Evolutionary conservation across 148 eudicot genomes (phyloP).

Genomic region (Rhododendron griersonianum): DNA sequence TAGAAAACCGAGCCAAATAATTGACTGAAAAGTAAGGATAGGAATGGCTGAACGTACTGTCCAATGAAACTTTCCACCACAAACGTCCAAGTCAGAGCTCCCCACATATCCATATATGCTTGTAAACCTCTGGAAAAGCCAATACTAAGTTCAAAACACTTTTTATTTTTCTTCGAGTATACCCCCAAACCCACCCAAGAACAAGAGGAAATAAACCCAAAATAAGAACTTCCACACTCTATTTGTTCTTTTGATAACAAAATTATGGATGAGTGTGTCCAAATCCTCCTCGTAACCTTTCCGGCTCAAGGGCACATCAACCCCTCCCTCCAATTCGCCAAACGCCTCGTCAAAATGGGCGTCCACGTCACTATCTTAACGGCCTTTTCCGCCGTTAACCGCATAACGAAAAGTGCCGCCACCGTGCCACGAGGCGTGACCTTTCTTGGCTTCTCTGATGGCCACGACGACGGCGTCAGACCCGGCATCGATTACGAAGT

Average conservation of each 20-base stretch:
- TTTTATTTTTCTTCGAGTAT: background rate
- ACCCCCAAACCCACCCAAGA: background rate
- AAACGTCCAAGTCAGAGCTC: background rate
- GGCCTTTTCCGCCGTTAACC: slow-evolving; percentile 15
- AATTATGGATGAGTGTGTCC: background rate
- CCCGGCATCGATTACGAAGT: background rate
- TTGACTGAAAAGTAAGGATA: background rate
- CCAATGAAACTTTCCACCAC: background rate
- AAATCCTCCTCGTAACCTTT: slow-evolving; percentile 28
- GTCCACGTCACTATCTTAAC: slow-evolving; percentile 41
- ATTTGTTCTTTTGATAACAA: background rate
- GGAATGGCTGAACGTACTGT: background rate
- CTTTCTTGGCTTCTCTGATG: slow-evolving; percentile 26
- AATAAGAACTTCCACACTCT: background rate
- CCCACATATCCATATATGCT: background rate
- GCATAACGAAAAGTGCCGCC: background rate
- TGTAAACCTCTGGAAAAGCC: background rate
- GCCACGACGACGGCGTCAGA: slow-evolving; percentile 22
- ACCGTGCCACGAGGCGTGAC: background rate
- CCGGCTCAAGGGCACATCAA: slow-evolving; percentile 56
- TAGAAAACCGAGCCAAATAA: too few relatives aligned
- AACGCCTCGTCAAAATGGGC: slow-evolving; percentile 29
- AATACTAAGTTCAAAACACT: background rate
- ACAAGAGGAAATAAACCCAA: background rate
- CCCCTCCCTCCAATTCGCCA: slow-evolving; percentile 55